Conservation (phyloP, 2,329 filamentous ascomycete species). For the Trichoderma afroharzianum region DNA sequence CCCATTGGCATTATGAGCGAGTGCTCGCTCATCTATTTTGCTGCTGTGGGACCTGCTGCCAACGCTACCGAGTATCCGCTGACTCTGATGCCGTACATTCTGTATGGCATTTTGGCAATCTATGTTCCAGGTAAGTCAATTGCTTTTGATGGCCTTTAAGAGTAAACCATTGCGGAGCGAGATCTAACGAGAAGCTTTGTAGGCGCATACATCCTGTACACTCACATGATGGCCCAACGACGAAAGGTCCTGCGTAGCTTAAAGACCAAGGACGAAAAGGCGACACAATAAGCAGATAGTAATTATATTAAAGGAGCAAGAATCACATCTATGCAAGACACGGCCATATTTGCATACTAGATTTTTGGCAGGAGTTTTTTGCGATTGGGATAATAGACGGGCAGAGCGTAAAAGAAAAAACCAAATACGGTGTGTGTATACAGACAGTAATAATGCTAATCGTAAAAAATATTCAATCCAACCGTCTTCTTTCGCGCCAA, state of each 20-base stretch:
- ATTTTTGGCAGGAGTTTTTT: neutral
- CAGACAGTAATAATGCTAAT: slow-evolving; percentile 12
- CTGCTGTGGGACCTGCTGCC: slow-evolving; percentile 49
- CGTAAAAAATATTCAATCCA: neutral
- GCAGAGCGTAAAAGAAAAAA: neutral
- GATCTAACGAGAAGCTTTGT: neutral
- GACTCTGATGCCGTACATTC: slow-evolving; percentile 51
- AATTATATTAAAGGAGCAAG: neutral
- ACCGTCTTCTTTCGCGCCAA: neutral
- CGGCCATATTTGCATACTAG: neutral
- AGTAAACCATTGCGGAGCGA: neutral
- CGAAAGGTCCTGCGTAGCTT: slow-evolving; percentile 70
- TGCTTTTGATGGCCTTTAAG: neutral
- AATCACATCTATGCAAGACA: neutral
- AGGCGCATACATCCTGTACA: slow-evolving; percentile 80
- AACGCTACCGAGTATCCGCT: slow-evolving; percentile 45
- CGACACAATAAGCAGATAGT: slow-evolving; percentile 31
- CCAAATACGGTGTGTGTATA: slow-evolving; percentile 2
- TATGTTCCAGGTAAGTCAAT: slow-evolving; percentile 72
- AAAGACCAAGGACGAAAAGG: slow-evolving; percentile 45
- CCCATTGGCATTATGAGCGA: slow-evolving; percentile 88
- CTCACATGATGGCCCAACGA: slow-evolving; percentile 91
- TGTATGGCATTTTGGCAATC: slow-evolving; percentile 64
- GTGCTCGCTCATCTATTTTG: slow-evolving; percentile 71
- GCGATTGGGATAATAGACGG: neutral